Percentiles rank a stretch among this genome's conserved stretches.
These are phyloP conservation scores for Penicillium sp. DNA, from an alignment of 2,329 filamentous ascomycete genomes.

Conservation along the genomic window DNA sequence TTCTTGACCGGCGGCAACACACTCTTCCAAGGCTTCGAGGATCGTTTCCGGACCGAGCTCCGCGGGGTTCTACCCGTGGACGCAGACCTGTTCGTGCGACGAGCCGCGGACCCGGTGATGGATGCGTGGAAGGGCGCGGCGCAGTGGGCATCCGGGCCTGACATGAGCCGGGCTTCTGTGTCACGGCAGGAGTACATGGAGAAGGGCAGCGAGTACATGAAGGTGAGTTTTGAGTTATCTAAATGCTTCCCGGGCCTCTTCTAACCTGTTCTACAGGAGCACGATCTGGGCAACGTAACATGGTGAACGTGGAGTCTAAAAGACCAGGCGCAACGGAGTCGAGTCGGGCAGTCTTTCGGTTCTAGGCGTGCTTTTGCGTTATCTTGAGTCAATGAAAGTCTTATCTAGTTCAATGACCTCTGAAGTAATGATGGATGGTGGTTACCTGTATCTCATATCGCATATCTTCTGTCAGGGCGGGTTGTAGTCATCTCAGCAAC, in stretches of 20 bases:
- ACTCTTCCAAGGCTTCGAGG: slow-evolving; percentile 79
- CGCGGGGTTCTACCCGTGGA: slow-evolving; percentile 66
- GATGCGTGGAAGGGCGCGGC: slow-evolving; percentile 95
- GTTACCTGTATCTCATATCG: background rate
- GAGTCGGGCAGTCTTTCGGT: slow-evolving; percentile 11
- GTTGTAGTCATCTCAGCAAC: background rate
- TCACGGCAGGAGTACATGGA: slow-evolving; percentile 80
- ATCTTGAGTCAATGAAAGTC: background rate
- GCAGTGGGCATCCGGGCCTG: slow-evolving; percentile 62
- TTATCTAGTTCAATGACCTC: background rate
- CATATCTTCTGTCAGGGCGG: background rate
- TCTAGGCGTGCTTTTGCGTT: slow-evolving; percentile 6
- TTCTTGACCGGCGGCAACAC: slow-evolving; percentile 95
- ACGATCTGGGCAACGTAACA: slow-evolving; percentile 36
- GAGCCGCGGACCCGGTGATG: slow-evolving; percentile 68
- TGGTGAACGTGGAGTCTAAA: slow-evolving; percentile 18
- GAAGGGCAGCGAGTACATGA: slow-evolving; percentile 90
- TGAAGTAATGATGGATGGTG: background rate
- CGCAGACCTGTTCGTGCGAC: slow-evolving; percentile 62
- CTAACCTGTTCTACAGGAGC: slow-evolving; percentile 28
- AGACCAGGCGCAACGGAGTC: slow-evolving; percentile 23
- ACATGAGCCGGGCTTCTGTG: slow-evolving; percentile 62
- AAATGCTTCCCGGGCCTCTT: background rate
- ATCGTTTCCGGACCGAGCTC: slow-evolving; percentile 69
- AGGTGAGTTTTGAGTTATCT: slow-evolving; percentile 47